These are phyloP conservation scores for Gastrolobium bilobum DNA, from an alignment of 306 rosid genomes.

Conservation along the genomic window DNA sequence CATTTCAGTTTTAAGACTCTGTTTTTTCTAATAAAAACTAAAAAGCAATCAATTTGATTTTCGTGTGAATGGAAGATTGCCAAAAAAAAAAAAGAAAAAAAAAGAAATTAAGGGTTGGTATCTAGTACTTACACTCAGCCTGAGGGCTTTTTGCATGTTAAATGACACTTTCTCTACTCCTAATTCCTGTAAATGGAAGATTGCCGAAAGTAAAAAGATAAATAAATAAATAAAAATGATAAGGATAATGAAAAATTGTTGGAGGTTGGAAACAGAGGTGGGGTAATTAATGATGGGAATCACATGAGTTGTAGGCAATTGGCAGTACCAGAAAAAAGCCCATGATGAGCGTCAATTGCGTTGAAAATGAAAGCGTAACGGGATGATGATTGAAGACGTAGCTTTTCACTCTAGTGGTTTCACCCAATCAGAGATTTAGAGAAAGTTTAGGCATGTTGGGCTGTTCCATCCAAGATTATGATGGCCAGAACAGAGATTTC, in stretches of 20 bases:
- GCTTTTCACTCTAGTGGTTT: background rate
- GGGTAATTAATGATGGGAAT: background rate
- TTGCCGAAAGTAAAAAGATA: background rate
- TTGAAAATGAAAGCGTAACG: slow-evolving; percentile 41
- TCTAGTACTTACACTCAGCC: too few species aligned
- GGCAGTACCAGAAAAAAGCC: background rate
- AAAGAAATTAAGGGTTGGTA: too few species aligned
- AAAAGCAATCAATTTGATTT: too few species aligned
- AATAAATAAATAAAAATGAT: background rate
- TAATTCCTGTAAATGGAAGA: background rate
- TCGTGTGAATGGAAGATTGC: too few species aligned
- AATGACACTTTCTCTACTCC: too few species aligned
- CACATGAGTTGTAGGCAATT: slow-evolving; percentile 24
- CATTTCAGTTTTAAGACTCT: too few species aligned
- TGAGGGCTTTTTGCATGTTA: too few species aligned
- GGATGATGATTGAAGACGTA: background rate
- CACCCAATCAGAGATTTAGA: too few species aligned
- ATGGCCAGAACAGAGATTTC: background rate
- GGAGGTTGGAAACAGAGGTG: background rate
- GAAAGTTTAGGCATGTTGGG: background rate
- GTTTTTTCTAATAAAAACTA: too few species aligned
- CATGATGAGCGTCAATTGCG: slow-evolving; percentile 28
- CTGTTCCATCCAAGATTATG: slow-evolving; percentile 1
- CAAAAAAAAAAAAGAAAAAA: too few species aligned
- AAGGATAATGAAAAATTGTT: background rate